Base-by-base conservation (phyloP, 2,329 filamentous ascomycete genomes). In the Torrubiellomyces zombiae region DNA sequence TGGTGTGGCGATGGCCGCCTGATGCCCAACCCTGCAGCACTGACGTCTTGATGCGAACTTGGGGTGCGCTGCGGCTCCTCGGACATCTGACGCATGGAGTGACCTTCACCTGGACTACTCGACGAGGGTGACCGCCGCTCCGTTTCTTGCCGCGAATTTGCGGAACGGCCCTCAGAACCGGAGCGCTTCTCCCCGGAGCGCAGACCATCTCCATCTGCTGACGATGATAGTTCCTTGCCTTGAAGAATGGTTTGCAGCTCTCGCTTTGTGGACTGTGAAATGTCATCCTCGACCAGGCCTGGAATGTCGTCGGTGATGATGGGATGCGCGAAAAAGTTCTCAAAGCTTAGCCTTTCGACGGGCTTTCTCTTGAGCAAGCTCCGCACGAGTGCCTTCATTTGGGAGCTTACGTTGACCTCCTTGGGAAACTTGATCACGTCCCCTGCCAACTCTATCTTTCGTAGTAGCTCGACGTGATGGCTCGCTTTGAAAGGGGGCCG, bases 391-490 rank as follows among this genome's bases (percentile, higher is more conserved):
- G 64, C 60, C 49, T 92, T 93, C 54, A 94, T 70, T 7, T 78
- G 75, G 23, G 73, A 53, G 36, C 71, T 86, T 31, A 80, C 68
- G 24, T 67, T 58, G 16, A 70, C 66, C 24, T 83, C 78, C 38
- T 70, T 68, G 0, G 77, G 71, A 38, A 95, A 95, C 35, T 66
- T 72, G 50, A 95, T 91, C 33, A 69, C 61, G 45, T 95, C 86
- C 34, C 91, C 77, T 11, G 77, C 74, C 31, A 75, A 75, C 48
- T 95, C 86, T 35, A 98, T 98, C 55, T 79, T 89, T 32, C 81
- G 72, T 21, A 95, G 63, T 18, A 98, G 58, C 47, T 98, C 89
- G 20, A 98, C 85, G 43, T 98, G 89, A 44, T 98, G 95, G 28
- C 71, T 72, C 16, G 89, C 89, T 36, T 82, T 67, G 53, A 95